phyloP scores from a whole-genome alignment of 2,329 filamentous ascomycete species.

The Dactylellina parvicollis region DNA sequence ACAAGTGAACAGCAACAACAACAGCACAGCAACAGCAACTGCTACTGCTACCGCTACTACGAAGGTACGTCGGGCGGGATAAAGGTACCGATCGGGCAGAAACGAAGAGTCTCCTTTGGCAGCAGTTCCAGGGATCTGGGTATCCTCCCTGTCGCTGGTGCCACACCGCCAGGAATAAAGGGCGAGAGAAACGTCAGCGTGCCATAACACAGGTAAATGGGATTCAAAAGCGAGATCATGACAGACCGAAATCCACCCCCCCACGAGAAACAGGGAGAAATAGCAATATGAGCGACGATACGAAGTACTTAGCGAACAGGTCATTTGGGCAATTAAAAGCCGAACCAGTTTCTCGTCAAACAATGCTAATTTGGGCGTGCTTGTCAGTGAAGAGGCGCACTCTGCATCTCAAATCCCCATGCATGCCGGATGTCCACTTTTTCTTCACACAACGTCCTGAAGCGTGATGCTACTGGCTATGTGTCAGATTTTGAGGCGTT shows the following conservation, averaged over 20 bases:
- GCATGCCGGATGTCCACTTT: conserved; percentile 31
- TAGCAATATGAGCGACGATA: conserved; percentile 8
- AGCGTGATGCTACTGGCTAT: conserved; percentile 53
- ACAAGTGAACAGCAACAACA: no score
- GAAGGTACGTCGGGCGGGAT: conserved; percentile 13
- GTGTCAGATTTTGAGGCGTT: conserved; percentile 54
- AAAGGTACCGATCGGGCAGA: conserved; percentile 41
- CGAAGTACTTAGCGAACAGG: conserved; percentile 6
- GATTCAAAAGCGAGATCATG: conserved; percentile 42
- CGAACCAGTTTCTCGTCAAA: conserved; percentile 36
- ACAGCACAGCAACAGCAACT: no score
- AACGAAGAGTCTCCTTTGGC: conserved; percentile 20
- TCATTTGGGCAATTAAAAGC: conserved; percentile 42
- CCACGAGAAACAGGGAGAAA: background rate
- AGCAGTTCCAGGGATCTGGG: conserved; percentile 50
- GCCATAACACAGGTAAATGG: conserved; percentile 39
- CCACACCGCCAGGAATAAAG: conserved; percentile 35
- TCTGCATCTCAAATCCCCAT: conserved; percentile 22
- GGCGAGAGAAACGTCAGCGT: conserved; percentile 34
- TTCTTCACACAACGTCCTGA: conserved; percentile 48
- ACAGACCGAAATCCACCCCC: conserved; percentile 35
- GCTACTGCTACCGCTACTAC: no score
- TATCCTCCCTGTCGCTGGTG: conserved; percentile 39
- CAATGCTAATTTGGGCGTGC: conserved; percentile 33
- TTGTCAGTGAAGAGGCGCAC: conserved; percentile 31